Conservation (phyloP, 192 early-diverging fungal species). For the Coemansia sp. region DNA sequence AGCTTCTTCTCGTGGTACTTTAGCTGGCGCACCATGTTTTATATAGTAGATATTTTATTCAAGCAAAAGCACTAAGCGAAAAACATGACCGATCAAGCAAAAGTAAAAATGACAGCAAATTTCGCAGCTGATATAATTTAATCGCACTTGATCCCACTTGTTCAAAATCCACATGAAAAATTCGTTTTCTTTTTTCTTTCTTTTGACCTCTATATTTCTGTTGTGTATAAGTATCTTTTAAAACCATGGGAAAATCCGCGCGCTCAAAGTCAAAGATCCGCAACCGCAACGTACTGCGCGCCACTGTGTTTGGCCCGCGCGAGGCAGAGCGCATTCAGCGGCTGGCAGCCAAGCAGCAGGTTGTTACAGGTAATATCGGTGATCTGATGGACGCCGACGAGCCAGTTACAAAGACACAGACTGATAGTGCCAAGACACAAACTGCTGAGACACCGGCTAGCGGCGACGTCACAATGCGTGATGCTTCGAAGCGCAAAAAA, state of each 20-base stretch:
- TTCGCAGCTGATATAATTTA: not conserved
- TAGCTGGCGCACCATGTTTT: constrained; percentile 65
- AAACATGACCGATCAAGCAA: not conserved
- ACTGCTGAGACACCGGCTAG: not conserved
- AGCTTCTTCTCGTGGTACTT: constrained; percentile 96
- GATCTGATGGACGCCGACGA: constrained; percentile 22
- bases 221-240: constrained; percentile 2
- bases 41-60: not conserved
- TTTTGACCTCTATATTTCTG: not conserved
- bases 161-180: not conserved
- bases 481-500: constrained; percentile 8
- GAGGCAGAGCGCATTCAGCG: constrained; percentile 50
- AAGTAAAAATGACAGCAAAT: not conserved
- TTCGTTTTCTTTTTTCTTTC: not conserved
- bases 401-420: not conserved
- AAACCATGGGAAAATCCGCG: constrained; percentile 35
- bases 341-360: constrained; percentile 40
- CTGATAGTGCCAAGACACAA: not conserved
- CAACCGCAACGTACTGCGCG: constrained; percentile 41
- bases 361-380: constrained; percentile 10
- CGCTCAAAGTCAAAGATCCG: constrained; percentile 50
- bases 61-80: not conserved
- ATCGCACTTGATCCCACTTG: not conserved
- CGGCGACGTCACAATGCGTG: constrained; percentile 7
- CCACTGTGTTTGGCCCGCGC: constrained; percentile 37